Conservation (phyloP, 257 asterid genomes). For the Striga asiatica region DNA sequence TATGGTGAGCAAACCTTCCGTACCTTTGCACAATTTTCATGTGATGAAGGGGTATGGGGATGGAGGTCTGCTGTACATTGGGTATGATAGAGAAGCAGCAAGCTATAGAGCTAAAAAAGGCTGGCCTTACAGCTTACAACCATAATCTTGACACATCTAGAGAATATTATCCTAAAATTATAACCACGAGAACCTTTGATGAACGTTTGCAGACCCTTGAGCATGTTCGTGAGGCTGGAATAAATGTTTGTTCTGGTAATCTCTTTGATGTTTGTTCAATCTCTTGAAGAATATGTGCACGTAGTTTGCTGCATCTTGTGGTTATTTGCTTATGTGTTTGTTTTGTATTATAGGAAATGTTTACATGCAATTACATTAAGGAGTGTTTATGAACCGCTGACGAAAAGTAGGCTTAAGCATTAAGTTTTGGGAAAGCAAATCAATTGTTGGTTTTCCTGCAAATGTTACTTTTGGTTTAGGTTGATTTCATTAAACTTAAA, state of each 20-base stretch:
- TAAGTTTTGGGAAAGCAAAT: background rate
- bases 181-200: slow-evolving; percentile 80
- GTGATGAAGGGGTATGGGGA: slow-evolving; percentile 78
- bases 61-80: slow-evolving; percentile 97
- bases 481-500: background rate
- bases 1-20: background rate
- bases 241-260: slow-evolving; percentile 44
- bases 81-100: slow-evolving; percentile 99
- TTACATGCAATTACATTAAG: background rate
- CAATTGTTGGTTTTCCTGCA: background rate
- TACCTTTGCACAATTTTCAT: slow-evolving; percentile 17
- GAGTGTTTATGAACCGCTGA: too few relatives aligned
- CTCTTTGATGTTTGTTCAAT: slow-evolving; percentile 2
- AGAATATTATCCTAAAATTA: slow-evolving; percentile 82
- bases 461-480: background rate
- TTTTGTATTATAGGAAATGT: background rate
- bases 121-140: slow-evolving; percentile 94
- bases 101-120: slow-evolving; percentile 82
- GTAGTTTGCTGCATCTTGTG: background rate
- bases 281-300: slow-evolving; percentile 19
- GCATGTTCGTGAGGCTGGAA: slow-evolving; percentile 40
- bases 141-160: slow-evolving; percentile 96
- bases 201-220: slow-evolving; percentile 75
- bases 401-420: too few relatives aligned
- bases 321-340: background rate